phyloP scores from a whole-genome alignment of 1,284 basidiomycete genomes.

The Heterobasidion occidentale region DNA sequence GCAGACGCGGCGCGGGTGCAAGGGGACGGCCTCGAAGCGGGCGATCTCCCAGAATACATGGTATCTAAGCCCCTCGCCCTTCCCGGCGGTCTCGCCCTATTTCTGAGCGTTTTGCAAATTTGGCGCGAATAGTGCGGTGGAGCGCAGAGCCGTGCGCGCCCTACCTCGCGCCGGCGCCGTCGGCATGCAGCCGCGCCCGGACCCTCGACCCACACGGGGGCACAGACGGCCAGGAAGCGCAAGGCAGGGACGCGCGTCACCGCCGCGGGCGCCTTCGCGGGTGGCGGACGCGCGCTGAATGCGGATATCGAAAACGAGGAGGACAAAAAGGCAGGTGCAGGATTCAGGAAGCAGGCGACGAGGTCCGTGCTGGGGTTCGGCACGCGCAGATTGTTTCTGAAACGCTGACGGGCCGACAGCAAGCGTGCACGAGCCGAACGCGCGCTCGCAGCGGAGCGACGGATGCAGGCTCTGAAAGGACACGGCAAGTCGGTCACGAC shows the following conservation, averaged over 20 bases:
- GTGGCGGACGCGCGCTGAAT: conserved; percentile 46
- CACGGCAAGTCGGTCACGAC: conserved; percentile 16
- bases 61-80: conserved; percentile 23
- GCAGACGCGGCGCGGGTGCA: conserved; percentile 49
- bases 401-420: conserved; percentile 27
- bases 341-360: conserved; percentile 61
- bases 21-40: conserved; percentile 41
- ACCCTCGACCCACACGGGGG: conserved; percentile 47
- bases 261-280: conserved; percentile 48
- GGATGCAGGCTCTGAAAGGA: conserved; percentile 38
- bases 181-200: conserved; percentile 20
- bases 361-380: conserved; percentile 36
- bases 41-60: conserved; percentile 69
- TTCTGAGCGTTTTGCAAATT: background rate
- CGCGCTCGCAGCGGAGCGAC: conserved; percentile 60
- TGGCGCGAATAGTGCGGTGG: conserved; percentile 56
- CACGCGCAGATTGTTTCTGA: background rate
- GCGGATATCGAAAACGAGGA: conserved; percentile 30
- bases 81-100: background rate
- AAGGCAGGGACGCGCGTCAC: conserved; percentile 64
- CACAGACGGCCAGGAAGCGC: conserved; percentile 54
- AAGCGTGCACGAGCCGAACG: conserved; percentile 71
- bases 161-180: conserved; percentile 37
- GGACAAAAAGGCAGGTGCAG: conserved; percentile 37
- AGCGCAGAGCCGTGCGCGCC: conserved; percentile 56